Base-by-base conservation (phyloP, 768 basidiomycete genomes). In the Lyophyllum semitale region DNA sequence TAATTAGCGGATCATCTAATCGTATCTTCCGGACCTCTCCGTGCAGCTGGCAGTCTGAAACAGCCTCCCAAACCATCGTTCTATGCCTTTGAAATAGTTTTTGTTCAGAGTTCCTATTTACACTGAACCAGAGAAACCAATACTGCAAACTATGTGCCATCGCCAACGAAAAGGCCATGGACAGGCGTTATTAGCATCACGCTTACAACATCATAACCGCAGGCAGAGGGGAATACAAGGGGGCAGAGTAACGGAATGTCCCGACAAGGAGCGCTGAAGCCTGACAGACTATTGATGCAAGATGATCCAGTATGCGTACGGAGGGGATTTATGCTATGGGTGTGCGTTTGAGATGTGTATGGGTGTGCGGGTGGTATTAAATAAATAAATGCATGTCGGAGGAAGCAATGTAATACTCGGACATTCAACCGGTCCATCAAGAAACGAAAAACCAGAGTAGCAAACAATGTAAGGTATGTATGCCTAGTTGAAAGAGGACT, bases 101-200 rank as follows among this genome's bases (percentile, higher is more conserved):
- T 11, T 13, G 23, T 42, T 42, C 22, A 8, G n/a, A 44, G 17
- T 4, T 13, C 48, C 55, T 57, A 56, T 53, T n/a, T 57, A 53
- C 47, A 42, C 47, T 48, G 37, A 33, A 30, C 8, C 38, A 42
- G 6, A 30, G 29, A 45, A 33, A 22, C 35, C 26, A 27, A 33
- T 48, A 35, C 41, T 35, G 43, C 47, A 42, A n/a, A 42, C 32
- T 48, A 48, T 35, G 47, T 35, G 35, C 47, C 12, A 20, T 33
- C 35, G 37, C 37, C 26, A 41, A 40, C 50, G 42, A 38, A 55
- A 53, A 44, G 49, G 25, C 46, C 38, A 53, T 48, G 48, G 42
- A 48, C 38, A 48, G 23, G 47, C n/a, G 38, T 35, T 42, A 58
- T 46, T 52, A 30, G 35, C 35, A 48, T 33, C 40, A 33, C 40